phyloP scores from a whole-genome alignment of 129 eudicot genomes.

The Rutidosis leptorrhynchoides region DNA sequence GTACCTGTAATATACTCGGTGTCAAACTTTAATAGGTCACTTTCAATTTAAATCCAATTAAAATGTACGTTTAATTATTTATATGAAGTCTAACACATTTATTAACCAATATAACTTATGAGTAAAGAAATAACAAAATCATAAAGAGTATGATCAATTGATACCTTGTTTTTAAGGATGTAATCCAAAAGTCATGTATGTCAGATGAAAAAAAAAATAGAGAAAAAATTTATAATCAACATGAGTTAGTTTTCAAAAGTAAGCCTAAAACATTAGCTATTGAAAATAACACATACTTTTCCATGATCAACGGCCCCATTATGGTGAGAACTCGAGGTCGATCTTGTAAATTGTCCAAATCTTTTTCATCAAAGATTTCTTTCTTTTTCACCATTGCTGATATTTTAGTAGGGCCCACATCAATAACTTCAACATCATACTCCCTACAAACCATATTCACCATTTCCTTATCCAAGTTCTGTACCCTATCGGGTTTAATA shows the following conservation, averaged over 20 bases:
- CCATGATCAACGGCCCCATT: slow-evolving; percentile 99
- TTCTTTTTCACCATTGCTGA: slow-evolving; percentile 88
- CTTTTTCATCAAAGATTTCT: slow-evolving; percentile 78
- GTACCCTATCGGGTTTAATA: slow-evolving; percentile 80
- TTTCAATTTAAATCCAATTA: slow-evolving; percentile 8
- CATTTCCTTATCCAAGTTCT: slow-evolving; percentile 72
- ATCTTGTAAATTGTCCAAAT: slow-evolving; percentile 71
- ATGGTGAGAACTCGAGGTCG: slow-evolving; percentile 95
- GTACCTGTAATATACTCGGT: slow-evolving; percentile 59
- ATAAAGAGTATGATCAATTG: slow-evolving; percentile 14
- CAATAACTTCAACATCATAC: slow-evolving; percentile 88
- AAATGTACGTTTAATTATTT: too few relatives aligned
- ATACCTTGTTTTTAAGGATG: slow-evolving; percentile 90
- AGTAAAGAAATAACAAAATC: background rate
- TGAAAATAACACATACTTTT: slow-evolving; percentile 44
- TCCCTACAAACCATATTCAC: slow-evolving; percentile 90
- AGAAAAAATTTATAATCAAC: slow-evolving; percentile 28
- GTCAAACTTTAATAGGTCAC: slow-evolving; percentile 25
- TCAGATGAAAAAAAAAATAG: slow-evolving; percentile 18
- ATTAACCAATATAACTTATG: background rate
- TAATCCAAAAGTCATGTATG: slow-evolving; percentile 95
- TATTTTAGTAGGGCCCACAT: slow-evolving; percentile 54
- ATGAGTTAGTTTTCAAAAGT: slow-evolving; percentile 2
- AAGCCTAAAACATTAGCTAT: slow-evolving; percentile 9
- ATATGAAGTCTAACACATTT: too few relatives aligned